phyloP scores from a whole-genome alignment of 805 yeast genomes.

The Nakazawaea populi region DNA sequence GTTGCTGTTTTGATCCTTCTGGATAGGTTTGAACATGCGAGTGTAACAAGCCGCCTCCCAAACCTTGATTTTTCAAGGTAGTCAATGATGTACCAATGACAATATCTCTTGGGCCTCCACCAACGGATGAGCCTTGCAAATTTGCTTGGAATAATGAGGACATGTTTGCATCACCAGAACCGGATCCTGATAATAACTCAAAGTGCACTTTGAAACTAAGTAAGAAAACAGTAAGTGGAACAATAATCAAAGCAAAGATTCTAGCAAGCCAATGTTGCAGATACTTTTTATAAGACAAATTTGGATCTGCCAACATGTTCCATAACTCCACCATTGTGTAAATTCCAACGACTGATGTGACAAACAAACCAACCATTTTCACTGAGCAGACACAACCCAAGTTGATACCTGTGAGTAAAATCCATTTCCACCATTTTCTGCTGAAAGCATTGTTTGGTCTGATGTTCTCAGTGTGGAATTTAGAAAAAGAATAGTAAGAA shows the following conservation, averaged over 20 bases:
- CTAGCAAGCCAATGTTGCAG: slow-evolving; percentile 63
- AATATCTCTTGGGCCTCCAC: slow-evolving; percentile 60
- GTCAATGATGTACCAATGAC: slow-evolving; percentile 52
- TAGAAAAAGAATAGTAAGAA: slow-evolving; percentile 67
- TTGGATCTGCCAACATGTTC: slow-evolving; percentile 69
- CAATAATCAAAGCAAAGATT: slow-evolving; percentile 50
- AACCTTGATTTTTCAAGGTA: slow-evolving; percentile 67
- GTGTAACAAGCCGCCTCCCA: slow-evolving; percentile 76
- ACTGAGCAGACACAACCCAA: slow-evolving; percentile 91
- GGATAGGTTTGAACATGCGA: slow-evolving; percentile 87
- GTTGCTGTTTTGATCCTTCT: slow-evolving; percentile 93
- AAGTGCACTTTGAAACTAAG: slow-evolving; percentile 71
- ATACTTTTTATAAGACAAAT: slow-evolving; percentile 45
- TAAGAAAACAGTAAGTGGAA: slow-evolving; percentile 61
- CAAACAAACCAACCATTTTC: slow-evolving; percentile 95
- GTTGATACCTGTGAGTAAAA: slow-evolving; percentile 72
- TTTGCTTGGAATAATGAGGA: slow-evolving; percentile 88
- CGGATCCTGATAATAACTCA: slow-evolving; percentile 64
- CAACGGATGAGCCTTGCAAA: slow-evolving; percentile 59
- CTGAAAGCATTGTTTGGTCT: slow-evolving; percentile 45
- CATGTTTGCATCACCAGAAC: slow-evolving; percentile 88
- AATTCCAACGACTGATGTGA: slow-evolving; percentile 82
- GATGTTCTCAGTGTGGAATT: slow-evolving; percentile 59
- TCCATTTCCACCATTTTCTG: slow-evolving; percentile 92
- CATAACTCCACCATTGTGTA: slow-evolving; percentile 87